phyloP scores from a whole-genome alignment of 108 stramenopile species.

The Nitzschia inconspicua region DNA sequence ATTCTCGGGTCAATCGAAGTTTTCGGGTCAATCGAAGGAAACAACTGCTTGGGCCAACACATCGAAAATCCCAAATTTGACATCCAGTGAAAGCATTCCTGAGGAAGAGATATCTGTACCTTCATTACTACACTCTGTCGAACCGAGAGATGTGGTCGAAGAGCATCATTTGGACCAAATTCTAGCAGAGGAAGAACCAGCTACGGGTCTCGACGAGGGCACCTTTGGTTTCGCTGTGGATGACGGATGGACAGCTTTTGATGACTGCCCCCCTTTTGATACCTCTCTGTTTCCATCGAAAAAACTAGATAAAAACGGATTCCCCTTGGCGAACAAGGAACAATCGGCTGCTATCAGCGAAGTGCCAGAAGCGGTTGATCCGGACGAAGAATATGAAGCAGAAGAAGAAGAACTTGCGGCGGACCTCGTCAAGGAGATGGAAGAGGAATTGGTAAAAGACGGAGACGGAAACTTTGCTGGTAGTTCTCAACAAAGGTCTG shows the following conservation, averaged over 20 bases:
- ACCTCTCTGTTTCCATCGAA: background rate
- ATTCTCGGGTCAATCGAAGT: background rate
- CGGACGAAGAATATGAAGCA: too few species aligned
- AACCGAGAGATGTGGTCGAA: too few species aligned
- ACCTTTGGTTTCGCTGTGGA: background rate
- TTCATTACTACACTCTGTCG: too few species aligned
- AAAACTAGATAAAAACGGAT: conserved; percentile 1
- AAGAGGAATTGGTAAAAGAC: background rate
- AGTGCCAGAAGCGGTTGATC: too few species aligned
- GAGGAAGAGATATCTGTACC: too few species aligned
- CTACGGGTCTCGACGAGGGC: background rate
- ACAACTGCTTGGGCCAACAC: background rate
- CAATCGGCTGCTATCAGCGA: too few species aligned
- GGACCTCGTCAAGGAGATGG: background rate
- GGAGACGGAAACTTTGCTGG: background rate
- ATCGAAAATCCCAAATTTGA: background rate
- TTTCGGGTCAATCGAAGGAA: background rate
- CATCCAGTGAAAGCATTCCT: background rate
- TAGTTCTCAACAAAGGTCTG: background rate
- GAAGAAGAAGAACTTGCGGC: background rate
- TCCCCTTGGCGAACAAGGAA: too few species aligned
- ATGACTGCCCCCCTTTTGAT: background rate
- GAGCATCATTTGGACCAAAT: background rate
- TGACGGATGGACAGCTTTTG: conserved; percentile 7
- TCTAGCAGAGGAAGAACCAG: background rate